Base-by-base conservation (phyloP, 202 grass and related monocot genomes). In the Setaria viridis region DNA sequence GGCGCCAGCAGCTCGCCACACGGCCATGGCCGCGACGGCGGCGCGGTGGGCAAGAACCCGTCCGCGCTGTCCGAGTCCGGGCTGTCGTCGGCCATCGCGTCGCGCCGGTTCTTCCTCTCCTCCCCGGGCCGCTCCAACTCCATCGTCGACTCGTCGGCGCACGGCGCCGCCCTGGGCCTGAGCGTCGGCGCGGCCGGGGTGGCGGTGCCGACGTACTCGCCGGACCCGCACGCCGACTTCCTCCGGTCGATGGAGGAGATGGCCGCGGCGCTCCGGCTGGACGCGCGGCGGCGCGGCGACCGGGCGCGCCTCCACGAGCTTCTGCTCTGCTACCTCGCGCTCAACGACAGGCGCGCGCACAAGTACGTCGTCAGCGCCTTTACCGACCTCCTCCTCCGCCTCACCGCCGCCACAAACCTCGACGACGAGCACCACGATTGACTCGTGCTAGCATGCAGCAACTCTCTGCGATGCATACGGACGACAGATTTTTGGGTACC, bases 221-320 rank as follows among this genome's bases (percentile, higher is more conserved):
- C 96, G 20, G 93, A 99, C 74, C 96, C 96, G 60, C 92, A 95
- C 86, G 78, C 75, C 72, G 96, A 99, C 80, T 99, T 99, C 88
- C 86, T 88, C 30, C 29, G 43, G 60, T 99, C 96, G 13, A 99
- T 99, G 96, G 96, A 94, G 90, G 93, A 99, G 90, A 99, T 96
- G 96, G 87, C 86, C 16, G 88, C 84, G 48, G 96, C 93, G 66
- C 90, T 95, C 32, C 91, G 88, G 20, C 86, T 95, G 33, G 90
- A 98, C 88, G 87, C 88, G 70, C 78, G 83, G 46, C 72, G 80
- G 47, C 80, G 80, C 43, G 51, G 84, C 76, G 90, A 95, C 88
- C 70, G 90, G 83, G 88, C 88, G 39, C 86, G 89, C n/a, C 91
- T 98, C 74, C 93, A 95, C 74, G 96, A 98, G 90, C 93, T 99